Evolutionary conservation across 345 rosid genomes (phyloP), one percentile per base, ranked within the genome.

Genomic region (Linum tenue): DNA sequence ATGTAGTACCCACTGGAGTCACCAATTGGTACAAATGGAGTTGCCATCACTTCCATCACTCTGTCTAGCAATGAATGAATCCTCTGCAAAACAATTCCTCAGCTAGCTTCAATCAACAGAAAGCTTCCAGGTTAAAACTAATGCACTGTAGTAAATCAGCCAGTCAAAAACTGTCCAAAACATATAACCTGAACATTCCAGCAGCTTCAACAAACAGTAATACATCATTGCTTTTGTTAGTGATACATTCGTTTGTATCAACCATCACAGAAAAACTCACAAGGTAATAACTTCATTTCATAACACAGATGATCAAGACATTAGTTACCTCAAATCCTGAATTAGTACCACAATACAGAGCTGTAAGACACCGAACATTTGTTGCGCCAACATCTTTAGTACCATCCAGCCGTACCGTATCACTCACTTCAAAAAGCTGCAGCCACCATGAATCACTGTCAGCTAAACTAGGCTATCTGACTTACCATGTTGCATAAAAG

Each of bases 271-370:
- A 4, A 9, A 3, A 35, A 4, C 8, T 22, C 5, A 10, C 10
- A 37, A 17, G 36, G 38, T n/a, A 31, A 3, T 57, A 37, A 57
- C 3, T 7, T 37, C 5, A 17, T 57, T 22, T 10, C 22, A 56
- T n/a, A 57, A 17, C 16, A 2, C 60, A 31, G 5, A 57, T 22
- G 60, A 57, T 31, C 37, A 57, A 17, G 60, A 31, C 16, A 37
- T 17, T 35, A 7, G 16, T n/a, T 81, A 94, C 97, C 99, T 90
- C 99, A 81, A 94, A 94, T 69, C 97, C 97, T 35, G 99, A 90
- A 81, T 78, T 85, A 56, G 92, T 82, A 69, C 97, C 95, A 72
- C 99, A 94, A 68, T 88, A 79, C 60, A 90, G 70, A 42, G 95
- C 99, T 66, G 84, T 84, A 31, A 90, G 85, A 59, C 62, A 86